phyloP scores from a whole-genome alignment of 2,329 filamentous ascomycete genomes.

The Penicillium polonicum region DNA sequence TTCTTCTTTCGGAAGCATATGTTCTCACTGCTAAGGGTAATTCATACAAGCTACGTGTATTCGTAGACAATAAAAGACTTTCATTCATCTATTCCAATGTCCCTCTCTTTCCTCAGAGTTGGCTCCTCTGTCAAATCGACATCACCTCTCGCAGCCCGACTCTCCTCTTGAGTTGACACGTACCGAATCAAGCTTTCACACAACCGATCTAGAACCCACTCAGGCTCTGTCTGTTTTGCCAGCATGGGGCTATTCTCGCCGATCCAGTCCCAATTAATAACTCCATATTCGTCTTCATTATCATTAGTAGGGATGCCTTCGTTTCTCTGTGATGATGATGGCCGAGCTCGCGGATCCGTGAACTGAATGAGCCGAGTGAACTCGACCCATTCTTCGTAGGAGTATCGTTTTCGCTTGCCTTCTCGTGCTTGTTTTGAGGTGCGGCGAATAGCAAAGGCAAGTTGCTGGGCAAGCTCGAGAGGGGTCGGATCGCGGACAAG shows the following conservation, averaged over 20 bases:
- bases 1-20: not conserved
- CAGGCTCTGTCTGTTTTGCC: constrained; percentile 60
- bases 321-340: not conserved
- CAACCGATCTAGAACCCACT: constrained; percentile 66
- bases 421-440: constrained; percentile 63
- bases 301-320: constrained; percentile 41
- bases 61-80: not conserved
- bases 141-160: not conserved
- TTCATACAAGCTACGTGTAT: not conserved
- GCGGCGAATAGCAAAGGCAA: constrained; percentile 69
- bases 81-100: constrained; percentile 24
- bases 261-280: constrained; percentile 72
- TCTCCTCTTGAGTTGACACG: constrained; percentile 27
- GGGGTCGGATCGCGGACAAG: constrained; percentile 50
- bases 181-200: constrained; percentile 62
- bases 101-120: constrained; percentile 27
- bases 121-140: constrained; percentile 15
- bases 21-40: not conserved
- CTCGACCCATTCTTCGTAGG: constrained; percentile 83
- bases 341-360: constrained; percentile 36
- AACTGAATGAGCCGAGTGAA: constrained; percentile 73
- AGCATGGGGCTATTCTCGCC: constrained; percentile 67
- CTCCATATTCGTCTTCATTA: constrained; percentile 55
- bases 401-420: constrained; percentile 63
- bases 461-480: constrained; percentile 58